Evolutionary conservation across 2,329 filamentous ascomycete genomes (phyloP), one percentile per base, ranked within the genome.

Genomic region (Xylariales sp.): DNA sequence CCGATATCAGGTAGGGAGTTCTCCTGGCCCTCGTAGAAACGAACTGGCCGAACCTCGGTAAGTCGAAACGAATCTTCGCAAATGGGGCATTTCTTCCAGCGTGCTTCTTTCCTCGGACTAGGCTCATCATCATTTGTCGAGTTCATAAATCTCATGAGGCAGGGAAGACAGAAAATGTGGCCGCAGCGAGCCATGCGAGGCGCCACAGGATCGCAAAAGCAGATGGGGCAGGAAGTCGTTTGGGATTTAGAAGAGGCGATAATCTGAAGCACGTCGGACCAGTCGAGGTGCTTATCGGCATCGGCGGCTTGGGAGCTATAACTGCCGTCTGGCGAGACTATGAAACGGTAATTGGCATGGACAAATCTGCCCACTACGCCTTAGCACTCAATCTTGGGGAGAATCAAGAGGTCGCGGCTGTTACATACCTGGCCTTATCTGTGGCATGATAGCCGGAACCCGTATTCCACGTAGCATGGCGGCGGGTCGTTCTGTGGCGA

Each of bases 101-200:
- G 86, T 36, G 91, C 84, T 74, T 88, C 90, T 81, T 91, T 94
- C 69, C 91, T 90, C 9, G 87, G 83, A 65, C 85, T 86, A 8
- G 82, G 81, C 41, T 92, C 91, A n/a, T 92, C 90, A 64, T 92
- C 91, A 30, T 86, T 88, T 12, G 87, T 89, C 7, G 94, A 92
- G 74, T 97, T 93, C 93, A 99, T 97, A 78, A 97, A 99, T 57
- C 96, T 91, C 70, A 98, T 93, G 69, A 98, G 81, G 78, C 96
- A 99, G 5, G 96, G 91, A 41, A 98, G 83, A 78, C 96, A 99
- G 79, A 97, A 98, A 12, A 99, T 97, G 78, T 99, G 96, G 0
- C 96, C 96, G 76, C 96, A 99, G 77, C 91, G 95, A 49, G 96
- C 94, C 95, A 99, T 99, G 64, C 96, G 90, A 39, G 96, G 94